A percentile compares a stretch with the other conserved stretches of the same genome.
Conservation (phyloP, 169 alveolate genomes). For the Plasmodium gallinaceum region DNA sequence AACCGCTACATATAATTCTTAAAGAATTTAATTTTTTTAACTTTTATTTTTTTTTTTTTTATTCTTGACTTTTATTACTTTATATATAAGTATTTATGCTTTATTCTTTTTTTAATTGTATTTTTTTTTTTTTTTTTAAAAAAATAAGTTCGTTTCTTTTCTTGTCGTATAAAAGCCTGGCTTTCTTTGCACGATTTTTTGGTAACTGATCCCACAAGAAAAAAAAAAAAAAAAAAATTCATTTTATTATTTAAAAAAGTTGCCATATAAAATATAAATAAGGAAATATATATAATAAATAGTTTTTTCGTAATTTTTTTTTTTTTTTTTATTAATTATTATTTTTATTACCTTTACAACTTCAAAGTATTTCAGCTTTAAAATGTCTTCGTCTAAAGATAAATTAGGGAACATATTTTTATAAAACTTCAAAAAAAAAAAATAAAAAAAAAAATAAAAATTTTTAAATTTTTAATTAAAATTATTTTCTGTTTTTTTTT, state of each 20-base stretch:
- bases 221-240: constrained; percentile 1
- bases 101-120: background rate
- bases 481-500: background rate
- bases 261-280: no score
- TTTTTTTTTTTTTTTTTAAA: constrained; percentile 57
- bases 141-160: constrained; percentile 67
- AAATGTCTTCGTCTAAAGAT: constrained; percentile 29
- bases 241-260: background rate
- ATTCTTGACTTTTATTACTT: background rate
- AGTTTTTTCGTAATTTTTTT: background rate
- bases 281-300: no score
- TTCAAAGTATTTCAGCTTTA: constrained; percentile 45
- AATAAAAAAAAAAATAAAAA: background rate
- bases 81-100: background rate
- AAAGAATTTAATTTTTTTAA: no score
- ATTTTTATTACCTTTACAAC: constrained; percentile 32
- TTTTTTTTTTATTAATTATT: background rate
- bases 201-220: constrained; percentile 42
- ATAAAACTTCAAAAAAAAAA: constrained; percentile 25
- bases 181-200: constrained; percentile 62
- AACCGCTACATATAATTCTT: no score
- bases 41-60: no score
- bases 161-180: constrained; percentile 55
- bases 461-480: background rate
- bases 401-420: constrained; percentile 41